Conservation (phyloP, 352 stramenopile genomes). For the Globisporangium cystogenes region DNA sequence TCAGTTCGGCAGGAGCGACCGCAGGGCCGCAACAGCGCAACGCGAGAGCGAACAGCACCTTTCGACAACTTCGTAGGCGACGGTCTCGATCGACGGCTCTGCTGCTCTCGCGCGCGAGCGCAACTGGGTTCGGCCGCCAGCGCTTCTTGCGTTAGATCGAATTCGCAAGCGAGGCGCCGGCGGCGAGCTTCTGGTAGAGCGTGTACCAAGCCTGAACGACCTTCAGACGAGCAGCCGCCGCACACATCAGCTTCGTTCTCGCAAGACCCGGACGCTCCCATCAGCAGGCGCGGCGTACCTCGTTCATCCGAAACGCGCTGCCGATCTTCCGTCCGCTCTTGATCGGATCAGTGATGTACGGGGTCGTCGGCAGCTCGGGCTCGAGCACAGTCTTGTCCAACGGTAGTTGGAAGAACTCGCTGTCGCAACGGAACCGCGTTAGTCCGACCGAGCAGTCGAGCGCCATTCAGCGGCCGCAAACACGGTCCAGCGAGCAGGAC, state of each 20-base stretch:
- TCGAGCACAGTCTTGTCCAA: slow-evolving; percentile 32
- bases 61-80: background rate
- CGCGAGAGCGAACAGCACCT: background rate
- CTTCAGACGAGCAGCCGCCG: slow-evolving; percentile 8
- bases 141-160: slow-evolving; percentile 5
- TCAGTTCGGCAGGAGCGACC: too few relatives aligned
- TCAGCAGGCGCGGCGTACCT: slow-evolving; percentile 26
- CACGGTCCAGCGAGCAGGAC: too few relatives aligned
- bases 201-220: slow-evolving; percentile 31
- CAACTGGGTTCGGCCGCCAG: background rate
- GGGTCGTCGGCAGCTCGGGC: slow-evolving; percentile 34
- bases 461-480: too few relatives aligned
- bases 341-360: slow-evolving; percentile 75
- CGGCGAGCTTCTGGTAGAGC: slow-evolving; percentile 27
- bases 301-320: slow-evolving; percentile 79
- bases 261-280: too few relatives aligned
- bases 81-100: background rate
- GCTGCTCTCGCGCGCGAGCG: background rate
- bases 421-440: slow-evolving; percentile 12
- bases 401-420: slow-evolving; percentile 68
- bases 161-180: slow-evolving; percentile 15
- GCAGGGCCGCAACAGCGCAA: too few relatives aligned
- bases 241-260: background rate
- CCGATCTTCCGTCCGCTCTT: slow-evolving; percentile 59
- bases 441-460: background rate